Base-by-base conservation (phyloP, 306 rosid genomes). In the Abrus precatorius region DNA sequence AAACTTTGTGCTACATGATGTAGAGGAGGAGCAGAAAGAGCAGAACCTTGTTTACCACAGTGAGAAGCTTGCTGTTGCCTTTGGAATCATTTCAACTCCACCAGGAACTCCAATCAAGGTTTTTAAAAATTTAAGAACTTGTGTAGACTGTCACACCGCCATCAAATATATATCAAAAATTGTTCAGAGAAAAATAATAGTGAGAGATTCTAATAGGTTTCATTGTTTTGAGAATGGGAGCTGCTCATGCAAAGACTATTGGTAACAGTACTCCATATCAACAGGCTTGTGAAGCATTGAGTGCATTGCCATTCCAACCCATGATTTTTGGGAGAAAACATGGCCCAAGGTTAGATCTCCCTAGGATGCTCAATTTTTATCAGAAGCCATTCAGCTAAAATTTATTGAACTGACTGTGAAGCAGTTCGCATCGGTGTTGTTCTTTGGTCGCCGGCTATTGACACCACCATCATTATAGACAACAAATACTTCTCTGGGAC, bases 131-230 rank as follows among this genome's bases (percentile, higher is more conserved):
- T 85, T 92, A 60, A 88, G 90, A 79, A 92, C 93, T 73, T 87
- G 93, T 79, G 91, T 90, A 2, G 97, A 92, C 38, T 90, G 91
- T 60, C 94, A 90, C 73, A 90, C 61, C 9, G 90, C 90, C 3
- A 87, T 90, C 72, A 88, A 92, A 69, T 88, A 73, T 74, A 87
- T 86, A 67, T 88, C 91, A 5, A 87, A 84, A 80, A 87, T 84
- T 72, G 81, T 77, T 9, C 41, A 74, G 38, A 90, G 90, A 52
- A 87, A 81, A 86, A 84, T 90, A 47, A 65, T 83, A 7, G 81
- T 90, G 52, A 80, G 91, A 86, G 91, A 90, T 81, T 92, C 93
- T 69, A 90, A 87, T 86, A 82, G 94, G 60, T 90, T 92, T 82
- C 94, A 92, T 81, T 90, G 86, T 84, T 92, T 90, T 84, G 87